Evolutionary conservation across 2,329 filamentous ascomycete species (phyloP).

Genomic region (Claviceps digitariae): DNA sequence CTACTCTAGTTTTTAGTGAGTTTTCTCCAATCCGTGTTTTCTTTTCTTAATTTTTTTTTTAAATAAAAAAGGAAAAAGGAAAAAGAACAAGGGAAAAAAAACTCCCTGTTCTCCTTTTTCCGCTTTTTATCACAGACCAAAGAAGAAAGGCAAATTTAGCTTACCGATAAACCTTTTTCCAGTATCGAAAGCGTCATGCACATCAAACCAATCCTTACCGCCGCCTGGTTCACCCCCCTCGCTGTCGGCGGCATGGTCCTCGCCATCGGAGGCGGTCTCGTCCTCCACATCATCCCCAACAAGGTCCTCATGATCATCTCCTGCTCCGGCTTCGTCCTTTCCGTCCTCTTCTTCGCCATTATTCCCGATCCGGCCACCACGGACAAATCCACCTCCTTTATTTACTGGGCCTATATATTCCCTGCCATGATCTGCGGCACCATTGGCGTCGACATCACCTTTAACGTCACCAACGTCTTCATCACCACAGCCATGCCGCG

Average conservation of each 20-base stretch:
- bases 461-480: conserved; percentile 64
- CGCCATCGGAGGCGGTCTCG: conserved; percentile 46
- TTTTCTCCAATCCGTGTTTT: background rate
- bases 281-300: conserved; percentile 53
- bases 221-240: conserved; percentile 57
- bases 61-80: no score
- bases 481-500: conserved; percentile 59
- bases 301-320: conserved; percentile 50
- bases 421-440: conserved; percentile 56
- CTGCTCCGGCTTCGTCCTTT: conserved; percentile 42
- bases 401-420: conserved; percentile 63
- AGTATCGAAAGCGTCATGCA: conserved; percentile 48
- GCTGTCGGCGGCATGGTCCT: conserved; percentile 55
- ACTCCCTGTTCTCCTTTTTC: no score
- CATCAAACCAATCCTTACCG: conserved; percentile 46
- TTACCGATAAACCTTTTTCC: background rate
- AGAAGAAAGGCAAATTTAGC: background rate
- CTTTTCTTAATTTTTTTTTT: no score
- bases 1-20: conserved; percentile 56
- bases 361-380: conserved; percentile 35
- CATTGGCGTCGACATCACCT: conserved; percentile 61
- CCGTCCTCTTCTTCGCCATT: conserved; percentile 49
- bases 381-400: conserved; percentile 13
- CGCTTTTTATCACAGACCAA: background rate
- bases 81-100: no score